A percentile compares a stretch with the other conserved stretches of the same genome.
phyloP scores from a whole-genome alignment of 1,139 yeast genomes.

The Taiozyma sp. region DNA sequence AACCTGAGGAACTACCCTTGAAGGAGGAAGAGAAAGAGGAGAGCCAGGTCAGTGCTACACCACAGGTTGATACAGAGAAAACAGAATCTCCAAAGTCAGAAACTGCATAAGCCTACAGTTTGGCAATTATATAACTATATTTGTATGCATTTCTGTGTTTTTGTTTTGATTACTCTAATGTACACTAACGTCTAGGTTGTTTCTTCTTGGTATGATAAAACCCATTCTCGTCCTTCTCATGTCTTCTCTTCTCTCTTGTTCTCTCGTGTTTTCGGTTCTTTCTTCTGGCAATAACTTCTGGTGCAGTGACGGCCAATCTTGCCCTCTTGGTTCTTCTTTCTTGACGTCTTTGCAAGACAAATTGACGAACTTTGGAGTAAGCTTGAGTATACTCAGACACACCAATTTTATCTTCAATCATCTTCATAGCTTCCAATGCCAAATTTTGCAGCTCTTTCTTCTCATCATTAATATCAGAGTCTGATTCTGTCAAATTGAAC shows the following conservation, averaged over 20 bases:
- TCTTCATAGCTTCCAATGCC: constrained; percentile 62
- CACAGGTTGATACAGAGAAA: background rate
- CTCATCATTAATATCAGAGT: constrained; percentile 36
- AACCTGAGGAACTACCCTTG: constrained; percentile 2
- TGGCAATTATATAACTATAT: no score
- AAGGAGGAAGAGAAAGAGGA: constrained; percentile 2
- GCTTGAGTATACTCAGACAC: constrained; percentile 62
- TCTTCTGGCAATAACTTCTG: constrained; percentile 73
- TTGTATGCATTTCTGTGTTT: no score
- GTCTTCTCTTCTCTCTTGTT: constrained; percentile 71
- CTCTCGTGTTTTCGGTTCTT: constrained; percentile 72
- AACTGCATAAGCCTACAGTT: background rate
- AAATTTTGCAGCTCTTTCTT: constrained; percentile 49
- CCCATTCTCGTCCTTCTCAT: constrained; percentile 71
- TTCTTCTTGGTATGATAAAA: constrained; percentile 62
- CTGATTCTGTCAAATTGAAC: constrained; percentile 45
- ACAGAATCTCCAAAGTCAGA: constrained; percentile 1
- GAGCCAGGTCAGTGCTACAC: background rate
- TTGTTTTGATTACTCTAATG: background rate
- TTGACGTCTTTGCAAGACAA: constrained; percentile 55
- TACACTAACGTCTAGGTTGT: constrained; percentile 6
- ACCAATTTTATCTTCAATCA: constrained; percentile 68
- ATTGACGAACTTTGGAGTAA: constrained; percentile 58
- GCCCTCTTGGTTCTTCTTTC: constrained; percentile 77
- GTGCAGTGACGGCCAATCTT: constrained; percentile 70